Evolutionary conservation across 306 rosid genomes (phyloP).

Genomic region (Quercus berberidifolia): DNA sequence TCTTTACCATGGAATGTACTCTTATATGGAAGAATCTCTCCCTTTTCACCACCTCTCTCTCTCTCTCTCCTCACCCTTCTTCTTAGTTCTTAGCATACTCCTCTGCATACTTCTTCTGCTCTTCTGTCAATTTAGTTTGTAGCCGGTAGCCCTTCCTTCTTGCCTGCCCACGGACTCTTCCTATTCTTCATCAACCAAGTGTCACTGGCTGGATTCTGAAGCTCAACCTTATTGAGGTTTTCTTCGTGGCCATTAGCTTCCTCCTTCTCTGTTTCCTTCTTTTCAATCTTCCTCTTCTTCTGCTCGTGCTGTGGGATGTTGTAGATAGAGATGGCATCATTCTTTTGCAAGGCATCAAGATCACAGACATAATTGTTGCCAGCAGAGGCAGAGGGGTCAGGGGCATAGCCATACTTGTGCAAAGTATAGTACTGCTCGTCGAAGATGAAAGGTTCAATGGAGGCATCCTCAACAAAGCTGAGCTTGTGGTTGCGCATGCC

Average conservation of each 20-base stretch:
- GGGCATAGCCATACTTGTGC: too few relatives aligned
- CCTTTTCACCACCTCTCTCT: conserved; percentile 69
- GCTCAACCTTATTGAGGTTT: conserved; percentile 27
- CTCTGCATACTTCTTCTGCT: conserved; percentile 44
- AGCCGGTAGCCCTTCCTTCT: conserved; percentile 58
- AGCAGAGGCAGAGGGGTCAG: too few relatives aligned
- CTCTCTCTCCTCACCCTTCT: conserved; percentile 78
- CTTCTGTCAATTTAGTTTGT: conserved; percentile 69
- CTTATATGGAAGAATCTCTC: conserved; percentile 65
- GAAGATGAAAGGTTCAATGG: too few relatives aligned
- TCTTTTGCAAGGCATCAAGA: too few relatives aligned
- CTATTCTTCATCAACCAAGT: conserved; percentile 78
- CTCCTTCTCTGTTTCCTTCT: conserved; percentile 22
- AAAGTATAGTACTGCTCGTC: too few relatives aligned
- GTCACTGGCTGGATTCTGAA: conserved; percentile 74
- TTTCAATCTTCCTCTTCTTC: conserved; percentile 64
- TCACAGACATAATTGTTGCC: too few relatives aligned
- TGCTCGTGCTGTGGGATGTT: conserved; percentile 57
- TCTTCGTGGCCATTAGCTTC: conserved; percentile 18
- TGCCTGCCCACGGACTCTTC: conserved; percentile 94
- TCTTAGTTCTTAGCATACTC: conserved; percentile 49
- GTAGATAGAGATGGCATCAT: too few relatives aligned
- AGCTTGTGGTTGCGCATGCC: too few relatives aligned
- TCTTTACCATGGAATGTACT: conserved; percentile 92
- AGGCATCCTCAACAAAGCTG: too few relatives aligned